phyloP scores from a whole-genome alignment of 768 basidiomycete genomes.

The Lactifluus volemus region DNA sequence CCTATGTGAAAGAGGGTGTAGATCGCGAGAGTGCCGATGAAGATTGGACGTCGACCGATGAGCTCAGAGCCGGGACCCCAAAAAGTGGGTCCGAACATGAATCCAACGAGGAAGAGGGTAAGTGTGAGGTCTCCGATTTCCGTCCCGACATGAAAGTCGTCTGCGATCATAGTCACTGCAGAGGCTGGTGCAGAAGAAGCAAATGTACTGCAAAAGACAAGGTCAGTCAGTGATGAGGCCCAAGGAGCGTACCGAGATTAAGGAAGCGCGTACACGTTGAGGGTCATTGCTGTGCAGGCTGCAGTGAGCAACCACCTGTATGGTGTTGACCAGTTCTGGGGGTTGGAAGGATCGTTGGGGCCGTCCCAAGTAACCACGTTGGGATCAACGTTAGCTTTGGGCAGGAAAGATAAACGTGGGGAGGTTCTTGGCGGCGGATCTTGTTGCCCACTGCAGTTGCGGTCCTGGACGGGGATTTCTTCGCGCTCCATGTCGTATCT shows the following conservation, averaged over 20 bases:
- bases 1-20: slow-evolving; percentile 14
- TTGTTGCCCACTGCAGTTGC: no score
- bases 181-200: slow-evolving; percentile 23
- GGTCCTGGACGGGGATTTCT: neutral
- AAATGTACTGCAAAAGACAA: slow-evolving; percentile 17
- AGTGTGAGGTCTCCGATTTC: slow-evolving; percentile 22
- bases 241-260: neutral
- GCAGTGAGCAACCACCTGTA: slow-evolving; percentile 16
- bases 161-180: slow-evolving; percentile 1
- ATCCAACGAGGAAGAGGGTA: slow-evolving; percentile 20
- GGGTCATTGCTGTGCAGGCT: neutral
- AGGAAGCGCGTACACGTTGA: slow-evolving; percentile 17
- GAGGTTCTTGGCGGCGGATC: neutral
- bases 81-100: slow-evolving; percentile 18
- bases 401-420: neutral
- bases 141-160: slow-evolving; percentile 14
- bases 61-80: slow-evolving; percentile 21
- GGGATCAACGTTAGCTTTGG: slow-evolving; percentile 6
- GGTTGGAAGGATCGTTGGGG: slow-evolving; percentile 15
- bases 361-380: slow-evolving; percentile 16
- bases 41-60: slow-evolving; percentile 18
- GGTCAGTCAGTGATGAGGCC: neutral
- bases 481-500: neutral
- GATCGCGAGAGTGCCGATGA: neutral
- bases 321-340: slow-evolving; percentile 17